Conservation (phyloP, 2,329 filamentous ascomycete genomes). For the Rhynchosporium secalis region DNA sequence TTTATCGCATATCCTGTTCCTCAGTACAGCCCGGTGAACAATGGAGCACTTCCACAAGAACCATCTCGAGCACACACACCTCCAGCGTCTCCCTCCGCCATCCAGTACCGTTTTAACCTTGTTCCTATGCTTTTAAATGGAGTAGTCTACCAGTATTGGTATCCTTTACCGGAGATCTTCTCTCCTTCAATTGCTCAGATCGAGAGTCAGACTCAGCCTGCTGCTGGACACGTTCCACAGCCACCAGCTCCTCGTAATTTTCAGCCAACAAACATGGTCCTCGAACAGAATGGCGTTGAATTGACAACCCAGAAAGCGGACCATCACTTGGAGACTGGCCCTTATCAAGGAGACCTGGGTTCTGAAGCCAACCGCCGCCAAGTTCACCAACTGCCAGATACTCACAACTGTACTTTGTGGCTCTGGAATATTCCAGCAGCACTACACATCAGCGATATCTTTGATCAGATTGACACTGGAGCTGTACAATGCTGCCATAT, state of each 20-base stretch:
- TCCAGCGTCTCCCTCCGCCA: neutral
- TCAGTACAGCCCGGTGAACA: neutral
- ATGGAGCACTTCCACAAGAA: neutral
- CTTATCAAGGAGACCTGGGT: constrained; percentile 9
- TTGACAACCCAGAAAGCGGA: too few relatives aligned
- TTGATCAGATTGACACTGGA: constrained; percentile 25
- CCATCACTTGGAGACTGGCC: neutral
- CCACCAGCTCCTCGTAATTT: constrained; percentile 6
- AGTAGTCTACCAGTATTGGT: neutral
- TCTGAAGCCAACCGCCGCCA: constrained; percentile 15
- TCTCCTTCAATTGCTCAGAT: neutral
- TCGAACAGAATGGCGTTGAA: neutral
- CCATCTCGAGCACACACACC: neutral
- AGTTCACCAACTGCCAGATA: constrained; percentile 18
- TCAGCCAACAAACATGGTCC: constrained; percentile 17
- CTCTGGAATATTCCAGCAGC: constrained; percentile 27
- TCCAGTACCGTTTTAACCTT: neutral
- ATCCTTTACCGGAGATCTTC: neutral
- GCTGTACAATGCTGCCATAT: constrained; percentile 27
- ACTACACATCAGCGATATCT: constrained; percentile 21
- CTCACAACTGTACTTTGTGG: constrained; percentile 31
- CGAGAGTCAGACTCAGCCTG: neutral
- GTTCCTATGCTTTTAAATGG: neutral
- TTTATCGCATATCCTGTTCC: neutral
- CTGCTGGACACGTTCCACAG: neutral